These are phyloP conservation scores for Sugiyamaella novakii DNA, from an alignment of 1,139 yeast genomes.

Conservation along the genomic window DNA sequence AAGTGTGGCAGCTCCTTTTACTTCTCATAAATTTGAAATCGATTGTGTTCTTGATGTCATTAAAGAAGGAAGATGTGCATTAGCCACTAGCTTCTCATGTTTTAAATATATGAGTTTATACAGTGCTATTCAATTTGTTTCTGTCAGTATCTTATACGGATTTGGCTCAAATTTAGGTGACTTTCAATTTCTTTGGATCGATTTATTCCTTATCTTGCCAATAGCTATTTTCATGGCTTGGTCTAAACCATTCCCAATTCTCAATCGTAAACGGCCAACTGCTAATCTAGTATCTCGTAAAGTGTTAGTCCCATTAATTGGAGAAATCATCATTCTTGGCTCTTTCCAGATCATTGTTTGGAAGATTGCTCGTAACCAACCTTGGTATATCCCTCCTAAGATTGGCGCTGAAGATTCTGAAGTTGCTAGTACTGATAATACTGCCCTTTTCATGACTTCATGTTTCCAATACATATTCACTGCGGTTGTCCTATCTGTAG, in stretches of 20 bases:
- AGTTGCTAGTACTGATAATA: constrained; percentile 86
- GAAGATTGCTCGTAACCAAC: constrained; percentile 51
- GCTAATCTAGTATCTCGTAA: constrained; percentile 92
- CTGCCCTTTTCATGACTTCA: constrained; percentile 75
- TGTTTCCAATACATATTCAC: constrained; percentile 87
- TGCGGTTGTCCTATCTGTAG: constrained; percentile 81
- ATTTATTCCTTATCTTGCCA: constrained; percentile 84
- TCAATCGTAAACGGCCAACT: constrained; percentile 79
- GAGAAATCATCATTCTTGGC: constrained; percentile 66
- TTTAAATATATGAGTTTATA: constrained; percentile 97
- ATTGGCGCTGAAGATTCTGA: constrained; percentile 82
- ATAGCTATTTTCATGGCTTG: constrained; percentile 96
- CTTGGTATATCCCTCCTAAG: constrained; percentile 81
- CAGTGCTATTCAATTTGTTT: constrained; percentile 91
- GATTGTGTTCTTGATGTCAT: constrained; percentile 91
- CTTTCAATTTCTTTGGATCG: constrained; percentile 93
- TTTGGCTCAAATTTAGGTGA: constrained; percentile 96
- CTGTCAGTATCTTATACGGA: constrained; percentile 81
- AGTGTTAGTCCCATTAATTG: constrained; percentile 74
- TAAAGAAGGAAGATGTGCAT: constrained; percentile 89
- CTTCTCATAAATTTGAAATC: constrained; percentile 85
- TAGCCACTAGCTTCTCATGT: constrained; percentile 93
- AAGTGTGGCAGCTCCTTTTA: constrained; percentile 97
- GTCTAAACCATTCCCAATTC: constrained; percentile 72
- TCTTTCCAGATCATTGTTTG: constrained; percentile 70